Evolutionary conservation across 2,329 filamentous ascomycete genomes (phyloP), one percentile per base, ranked within the genome.

Genomic region (Fusarium kyushuense): DNA sequence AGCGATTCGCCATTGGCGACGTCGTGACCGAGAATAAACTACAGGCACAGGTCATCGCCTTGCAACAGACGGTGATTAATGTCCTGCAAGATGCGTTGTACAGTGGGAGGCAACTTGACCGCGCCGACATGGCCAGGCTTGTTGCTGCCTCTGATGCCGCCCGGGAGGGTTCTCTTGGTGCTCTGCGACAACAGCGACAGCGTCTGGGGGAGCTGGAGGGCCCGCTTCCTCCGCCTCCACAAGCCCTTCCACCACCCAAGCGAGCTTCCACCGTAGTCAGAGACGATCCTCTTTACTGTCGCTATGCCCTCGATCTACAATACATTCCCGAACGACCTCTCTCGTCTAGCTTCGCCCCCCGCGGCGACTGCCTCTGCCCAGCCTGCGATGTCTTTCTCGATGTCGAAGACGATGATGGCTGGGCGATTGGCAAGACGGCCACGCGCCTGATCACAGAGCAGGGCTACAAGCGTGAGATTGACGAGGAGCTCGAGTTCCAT

Each of bases 61-160:
- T 74, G 14, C 72, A 74, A 46, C 72, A 74, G 47, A 74, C 72
- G 13, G 72, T 74, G 16, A 74, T 74, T 25, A 63, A 71, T 29
- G 72, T 74, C 12, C 45, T 74, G 0, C 72, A 74, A 29, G 71
- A 74, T 49, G 72, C 72, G 14, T 46, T 74, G 0, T 65, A 67
- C 11, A 53, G 61, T 47, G 72, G 67, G 23, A 58, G 72, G 2
- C 65, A 63, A 19, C 70, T 74, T 36, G 70, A 71, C 8, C 63
- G 65, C 11, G 42, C 43, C 12, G 72, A 74, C 30, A 74, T 74
- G 71, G 65, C 63, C 8, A 52, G 63, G 32, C 68, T 74, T 2
- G 54, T 74, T 17, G 72, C 69, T 14, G 72, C 72, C 1, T 72
- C 71, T 9, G 63, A 74, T 25, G 67, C 72, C 2, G 71, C 72